phyloP scores from a whole-genome alignment of 2,329 filamentous ascomycete genomes.

The Diaporthe helianthi region DNA sequence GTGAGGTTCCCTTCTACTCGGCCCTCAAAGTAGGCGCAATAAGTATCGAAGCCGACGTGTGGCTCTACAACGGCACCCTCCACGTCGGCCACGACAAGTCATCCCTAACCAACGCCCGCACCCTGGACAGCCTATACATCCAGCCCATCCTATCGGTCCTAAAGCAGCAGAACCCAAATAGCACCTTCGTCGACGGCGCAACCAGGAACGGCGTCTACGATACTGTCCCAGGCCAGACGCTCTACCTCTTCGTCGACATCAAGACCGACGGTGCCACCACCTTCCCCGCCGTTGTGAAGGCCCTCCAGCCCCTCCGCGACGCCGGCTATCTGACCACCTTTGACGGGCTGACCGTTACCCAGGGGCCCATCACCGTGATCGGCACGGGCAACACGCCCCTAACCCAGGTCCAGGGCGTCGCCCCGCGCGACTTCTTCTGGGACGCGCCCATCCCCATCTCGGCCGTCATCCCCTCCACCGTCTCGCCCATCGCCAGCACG shows the following conservation, averaged over 20 bases:
- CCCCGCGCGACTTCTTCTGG: slow-evolving; percentile 56
- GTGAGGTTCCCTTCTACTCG: slow-evolving; percentile 67
- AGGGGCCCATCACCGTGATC: slow-evolving; percentile 69
- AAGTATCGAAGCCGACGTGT: slow-evolving; percentile 74
- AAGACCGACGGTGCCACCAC: slow-evolving; percentile 63
- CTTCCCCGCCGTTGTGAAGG: slow-evolving; percentile 56
- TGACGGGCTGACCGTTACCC: slow-evolving; percentile 54
- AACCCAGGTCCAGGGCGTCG: slow-evolving; percentile 60
- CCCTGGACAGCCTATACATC: slow-evolving; percentile 67
- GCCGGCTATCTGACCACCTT: slow-evolving; percentile 60
- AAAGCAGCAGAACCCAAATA: slow-evolving; percentile 56
- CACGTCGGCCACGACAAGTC: slow-evolving; percentile 68
- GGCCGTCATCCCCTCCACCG: slow-evolving; percentile 38
- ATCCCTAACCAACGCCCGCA: slow-evolving; percentile 60
- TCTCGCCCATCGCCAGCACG: slow-evolving; percentile 41
- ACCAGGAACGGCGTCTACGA: slow-evolving; percentile 61
- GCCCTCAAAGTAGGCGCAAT: slow-evolving; percentile 66
- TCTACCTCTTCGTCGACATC: slow-evolving; percentile 71
- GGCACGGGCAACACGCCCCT: slow-evolving; percentile 70
- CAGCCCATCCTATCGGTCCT: slow-evolving; percentile 66
- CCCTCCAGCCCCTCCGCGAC: slow-evolving; percentile 63
- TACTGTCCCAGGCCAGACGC: slow-evolving; percentile 54
- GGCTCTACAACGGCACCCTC: slow-evolving; percentile 61
- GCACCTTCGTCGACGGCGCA: slow-evolving; percentile 50
- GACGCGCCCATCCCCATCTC: slow-evolving; percentile 38